Evolutionary conservation across 768 basidiomycete species (phyloP).

Genomic region (Pluteus cervinus): DNA sequence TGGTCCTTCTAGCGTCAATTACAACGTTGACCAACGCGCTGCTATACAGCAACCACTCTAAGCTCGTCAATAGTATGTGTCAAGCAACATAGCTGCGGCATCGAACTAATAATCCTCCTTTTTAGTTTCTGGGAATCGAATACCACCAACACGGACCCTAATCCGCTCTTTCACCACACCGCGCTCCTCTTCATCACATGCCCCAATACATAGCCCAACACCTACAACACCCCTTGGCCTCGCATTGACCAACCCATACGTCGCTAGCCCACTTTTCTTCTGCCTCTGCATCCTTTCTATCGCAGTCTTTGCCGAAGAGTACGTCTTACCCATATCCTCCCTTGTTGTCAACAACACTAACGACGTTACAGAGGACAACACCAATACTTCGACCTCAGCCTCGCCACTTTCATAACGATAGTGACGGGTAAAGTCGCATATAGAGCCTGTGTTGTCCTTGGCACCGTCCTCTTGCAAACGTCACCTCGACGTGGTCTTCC

Average conservation of each 20-base stretch:
- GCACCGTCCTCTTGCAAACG: conserved; percentile 85
- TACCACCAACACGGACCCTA: conserved; percentile 47
- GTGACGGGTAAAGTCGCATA: conserved; percentile 83
- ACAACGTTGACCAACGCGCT: conserved; percentile 53
- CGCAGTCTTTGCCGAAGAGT: conserved; percentile 51
- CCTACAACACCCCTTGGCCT: conserved; percentile 29
- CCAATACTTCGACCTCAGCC: conserved; percentile 71
- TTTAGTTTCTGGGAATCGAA: conserved; percentile 55
- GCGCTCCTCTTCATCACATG: conserved; percentile 26
- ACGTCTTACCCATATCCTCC: conserved; percentile 17
- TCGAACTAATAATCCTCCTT: conserved; percentile 1
- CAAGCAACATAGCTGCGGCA: neutral
- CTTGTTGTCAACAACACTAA: conserved; percentile 2
- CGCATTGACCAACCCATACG: conserved; percentile 71
- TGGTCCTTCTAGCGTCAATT: conserved; percentile 49
- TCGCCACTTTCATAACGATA: conserved; percentile 71
- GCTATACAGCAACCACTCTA: conserved; percentile 57
- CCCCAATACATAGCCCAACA: conserved; percentile 23
- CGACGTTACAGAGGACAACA: conserved; percentile 42
- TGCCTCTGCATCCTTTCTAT: conserved; percentile 49
- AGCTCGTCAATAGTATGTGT: conserved; percentile 56
- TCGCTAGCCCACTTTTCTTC: conserved; percentile 55
- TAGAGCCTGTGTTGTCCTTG: conserved; percentile 76
- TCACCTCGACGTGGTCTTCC: conserved; percentile 60
- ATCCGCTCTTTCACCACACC: conserved; percentile 39